Conservation (phyloP, 108 stramenopile species). For the Cyclostephanos tholiformis region DNA sequence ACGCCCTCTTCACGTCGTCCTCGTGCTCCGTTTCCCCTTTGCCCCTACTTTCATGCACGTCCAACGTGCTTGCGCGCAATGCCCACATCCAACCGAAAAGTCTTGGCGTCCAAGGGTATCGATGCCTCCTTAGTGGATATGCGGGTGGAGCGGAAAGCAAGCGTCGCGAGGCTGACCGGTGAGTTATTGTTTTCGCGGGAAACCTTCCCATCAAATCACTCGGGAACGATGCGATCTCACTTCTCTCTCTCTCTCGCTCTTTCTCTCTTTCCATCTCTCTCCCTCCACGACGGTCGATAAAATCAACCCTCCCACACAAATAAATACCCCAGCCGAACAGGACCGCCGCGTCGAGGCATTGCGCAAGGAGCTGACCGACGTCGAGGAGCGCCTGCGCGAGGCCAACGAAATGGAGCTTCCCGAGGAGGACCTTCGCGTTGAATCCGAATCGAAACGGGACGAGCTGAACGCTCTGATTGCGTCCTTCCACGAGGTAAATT, state of each 20-base stretch:
- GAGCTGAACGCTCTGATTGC: constrained; percentile 52
- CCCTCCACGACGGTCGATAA: not conserved
- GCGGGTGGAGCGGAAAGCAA: constrained; percentile 53
- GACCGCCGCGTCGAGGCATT: constrained; percentile 52
- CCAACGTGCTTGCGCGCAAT: no score
- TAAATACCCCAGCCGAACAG: constrained; percentile 40
- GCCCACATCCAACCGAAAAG: not conserved
- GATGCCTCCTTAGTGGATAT: constrained; percentile 51
- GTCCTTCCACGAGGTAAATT: constrained; percentile 39
- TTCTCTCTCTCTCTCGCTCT: not conserved
- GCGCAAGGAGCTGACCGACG: constrained; percentile 50
- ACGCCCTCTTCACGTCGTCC: no score
- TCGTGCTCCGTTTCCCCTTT: no score
- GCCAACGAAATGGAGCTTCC: constrained; percentile 68
- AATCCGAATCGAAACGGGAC: constrained; percentile 42
- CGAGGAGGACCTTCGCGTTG: constrained; percentile 52
- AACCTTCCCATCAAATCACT: not conserved
- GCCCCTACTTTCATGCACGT: no score
- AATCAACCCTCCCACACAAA: not conserved
- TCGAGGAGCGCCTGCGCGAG: constrained; percentile 54
- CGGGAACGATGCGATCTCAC: not conserved
- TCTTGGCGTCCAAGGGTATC: constrained; percentile 58
- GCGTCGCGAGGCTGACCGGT: constrained; percentile 46
- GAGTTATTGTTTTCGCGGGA: not conserved
- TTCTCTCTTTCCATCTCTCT: not conserved